Conservation (phyloP, 257 asterid species). For the Linaria vulgaris region DNA sequence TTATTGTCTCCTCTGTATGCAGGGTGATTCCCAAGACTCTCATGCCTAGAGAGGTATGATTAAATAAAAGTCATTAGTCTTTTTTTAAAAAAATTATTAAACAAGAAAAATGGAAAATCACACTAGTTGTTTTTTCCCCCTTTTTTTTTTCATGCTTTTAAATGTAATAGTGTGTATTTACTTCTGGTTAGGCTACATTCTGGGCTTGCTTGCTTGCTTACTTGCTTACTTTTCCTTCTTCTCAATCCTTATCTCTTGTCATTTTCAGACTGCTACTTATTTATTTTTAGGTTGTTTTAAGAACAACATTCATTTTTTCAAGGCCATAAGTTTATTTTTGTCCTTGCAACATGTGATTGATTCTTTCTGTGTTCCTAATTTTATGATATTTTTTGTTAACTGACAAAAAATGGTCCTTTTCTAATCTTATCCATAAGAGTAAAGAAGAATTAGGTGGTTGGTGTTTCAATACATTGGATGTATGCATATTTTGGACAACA, state of each 20-base stretch:
- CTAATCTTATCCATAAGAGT: slow-evolving; percentile 44
- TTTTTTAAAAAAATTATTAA: slow-evolving; percentile 27
- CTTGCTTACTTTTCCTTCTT: too few relatives aligned
- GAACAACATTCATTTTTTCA: neutral
- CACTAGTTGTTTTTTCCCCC: neutral
- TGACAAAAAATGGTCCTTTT: slow-evolving; percentile 33
- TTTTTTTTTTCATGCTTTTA: neutral
- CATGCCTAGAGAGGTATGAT: slow-evolving; percentile 97
- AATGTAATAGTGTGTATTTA: too few relatives aligned
- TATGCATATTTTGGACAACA: slow-evolving; percentile 32
- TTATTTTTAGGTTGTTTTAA: neutral
- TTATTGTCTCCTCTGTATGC: slow-evolving; percentile 58
- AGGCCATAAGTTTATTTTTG: too few relatives aligned
- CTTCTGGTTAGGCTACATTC: too few relatives aligned
- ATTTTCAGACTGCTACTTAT: neutral
- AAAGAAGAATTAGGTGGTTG: slow-evolving; percentile 35
- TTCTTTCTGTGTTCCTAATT: too few relatives aligned
- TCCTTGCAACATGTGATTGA: too few relatives aligned
- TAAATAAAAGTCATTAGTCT: slow-evolving; percentile 35
- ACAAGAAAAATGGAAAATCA: slow-evolving; percentile 23
- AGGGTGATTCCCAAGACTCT: slow-evolving; percentile 99
- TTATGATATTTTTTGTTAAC: neutral
- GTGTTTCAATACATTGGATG: slow-evolving; percentile 30
- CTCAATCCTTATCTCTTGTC: too few relatives aligned
- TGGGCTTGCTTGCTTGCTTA: too few relatives aligned